phyloP scores from a whole-genome alignment of 225 moss, liverwort and hornwort genomes.

The Marchantia polymorpha region DNA sequence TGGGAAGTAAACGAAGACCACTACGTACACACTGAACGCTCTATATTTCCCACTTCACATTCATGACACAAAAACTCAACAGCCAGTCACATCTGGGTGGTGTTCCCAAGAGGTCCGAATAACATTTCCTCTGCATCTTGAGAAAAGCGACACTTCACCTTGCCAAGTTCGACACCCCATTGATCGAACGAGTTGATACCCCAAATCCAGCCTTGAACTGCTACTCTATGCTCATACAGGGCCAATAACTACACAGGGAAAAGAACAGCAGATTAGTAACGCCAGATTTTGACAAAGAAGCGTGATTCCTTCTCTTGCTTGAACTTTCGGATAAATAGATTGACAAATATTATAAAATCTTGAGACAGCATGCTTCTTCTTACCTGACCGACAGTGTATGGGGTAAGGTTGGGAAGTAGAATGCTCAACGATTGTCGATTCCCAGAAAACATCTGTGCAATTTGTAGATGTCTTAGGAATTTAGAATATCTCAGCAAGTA shows the following conservation, averaged over 20 bases:
- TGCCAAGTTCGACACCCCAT: conserved; percentile 99
- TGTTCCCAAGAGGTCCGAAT: too few relatives aligned
- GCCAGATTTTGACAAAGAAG: background rate
- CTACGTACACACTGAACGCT: too few relatives aligned
- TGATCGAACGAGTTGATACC: conserved; percentile 99
- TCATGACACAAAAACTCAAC: too few relatives aligned
- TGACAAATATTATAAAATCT: background rate
- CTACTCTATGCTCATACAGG: conserved; percentile 89
- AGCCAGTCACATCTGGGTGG: too few relatives aligned
- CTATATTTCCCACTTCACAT: too few relatives aligned
- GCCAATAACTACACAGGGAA: conserved; percentile 59
- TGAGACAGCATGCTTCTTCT: background rate
- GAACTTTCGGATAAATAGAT: background rate
- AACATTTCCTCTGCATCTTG: too few relatives aligned
- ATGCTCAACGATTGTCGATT: conserved; percentile 97
- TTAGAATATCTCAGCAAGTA: background rate
- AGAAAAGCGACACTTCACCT: conserved; percentile 42
- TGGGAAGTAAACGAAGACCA: too few relatives aligned
- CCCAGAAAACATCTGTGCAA: conserved; percentile 83
- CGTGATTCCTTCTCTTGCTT: background rate
- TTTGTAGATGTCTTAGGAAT: background rate
- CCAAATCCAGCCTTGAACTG: conserved; percentile 97
- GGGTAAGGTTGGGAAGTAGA: conserved; percentile 79
- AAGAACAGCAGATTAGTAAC: background rate
- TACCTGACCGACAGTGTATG: conserved; percentile 92